Evolutionary conservation across 306 rosid species (phyloP), one percentile per base, ranked within the genome.

Genomic region (Ormosia emarginata): DNA sequence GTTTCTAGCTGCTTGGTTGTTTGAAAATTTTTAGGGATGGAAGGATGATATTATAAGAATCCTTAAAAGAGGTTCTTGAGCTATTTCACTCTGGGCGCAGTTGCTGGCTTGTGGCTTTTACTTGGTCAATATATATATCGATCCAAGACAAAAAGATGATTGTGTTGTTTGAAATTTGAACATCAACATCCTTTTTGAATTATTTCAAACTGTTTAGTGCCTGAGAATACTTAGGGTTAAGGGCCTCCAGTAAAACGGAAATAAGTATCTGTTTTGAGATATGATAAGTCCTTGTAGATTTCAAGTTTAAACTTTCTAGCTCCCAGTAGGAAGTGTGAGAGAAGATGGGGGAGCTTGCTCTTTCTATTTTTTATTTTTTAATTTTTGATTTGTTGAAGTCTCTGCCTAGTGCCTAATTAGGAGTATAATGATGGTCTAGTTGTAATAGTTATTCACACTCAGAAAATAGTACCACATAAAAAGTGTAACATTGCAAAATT

Each of bases 91-190:
- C 29, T 46, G 15, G 14, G 37, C 14, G 32, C 18, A 40, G 57
- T 71, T 53, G 50, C 52, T 36, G 39, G 8, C 24, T 64, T 18
- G 30, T 40, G 34, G n/a, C 40, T 75, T 32, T 77, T 7, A 71
- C 56, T 37, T 79, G 69, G 52, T 66, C 67, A 34, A 50, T 2
- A 67, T 40, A 82, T 44, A 67, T 40, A 82, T 44, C 34, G 17
- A 82, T 17, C 59, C 18, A 82, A 52, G 57, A 61, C 55, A 59
- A 62, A 68, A 40, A 44, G 57, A 75, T 36, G 33, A 74, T 30
- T 40, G 53, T 13, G 39, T 65, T 37, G 64, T 36, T 39, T 33
- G 32, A 46, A 77, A 77, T 70, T 62, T 64, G 50, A 82, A 61
- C 67, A 39, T 37, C 58, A 41, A 24, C 37, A 33, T 43, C 61